Conservation (phyloP, 2,329 filamentous ascomycete genomes). For the Colletotrichum tofieldiae region DNA sequence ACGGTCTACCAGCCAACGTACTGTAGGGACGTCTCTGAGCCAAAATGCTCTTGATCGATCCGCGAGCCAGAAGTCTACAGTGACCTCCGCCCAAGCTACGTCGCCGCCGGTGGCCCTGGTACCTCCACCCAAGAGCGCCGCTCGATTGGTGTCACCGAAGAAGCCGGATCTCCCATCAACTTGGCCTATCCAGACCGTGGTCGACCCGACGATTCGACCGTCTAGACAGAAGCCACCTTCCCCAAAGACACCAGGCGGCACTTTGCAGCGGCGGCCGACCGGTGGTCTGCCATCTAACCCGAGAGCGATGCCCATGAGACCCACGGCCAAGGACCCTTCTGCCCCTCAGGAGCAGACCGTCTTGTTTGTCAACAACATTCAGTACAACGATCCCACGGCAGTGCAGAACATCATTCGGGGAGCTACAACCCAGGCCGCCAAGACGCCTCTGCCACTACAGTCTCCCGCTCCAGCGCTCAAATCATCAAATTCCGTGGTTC, state of each 20-base stretch:
- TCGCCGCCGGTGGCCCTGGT: conserved; percentile 5
- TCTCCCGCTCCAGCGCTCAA: conserved; percentile 40
- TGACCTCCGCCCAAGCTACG: background rate
- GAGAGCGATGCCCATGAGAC: conserved; percentile 54
- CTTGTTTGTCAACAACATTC: conserved; percentile 70
- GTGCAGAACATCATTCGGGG: conserved; percentile 66
- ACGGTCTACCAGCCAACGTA: conserved; percentile 23
- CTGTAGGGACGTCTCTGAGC: conserved; percentile 1
- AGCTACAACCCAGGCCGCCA: conserved; percentile 53
- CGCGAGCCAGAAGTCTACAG: conserved; percentile 26
- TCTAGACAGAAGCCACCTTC: conserved; percentile 50
- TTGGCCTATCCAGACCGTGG: conserved; percentile 51
- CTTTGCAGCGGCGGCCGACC: conserved; percentile 60
- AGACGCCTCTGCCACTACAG: conserved; percentile 34
- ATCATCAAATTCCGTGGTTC: conserved; percentile 61
- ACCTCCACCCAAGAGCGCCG: conserved; percentile 28
- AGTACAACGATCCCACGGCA: conserved; percentile 66
- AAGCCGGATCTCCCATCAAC: conserved; percentile 32
- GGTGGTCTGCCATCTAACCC: conserved; percentile 65
- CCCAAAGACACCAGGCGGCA: conserved; percentile 47
- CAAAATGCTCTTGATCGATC: conserved; percentile 25
- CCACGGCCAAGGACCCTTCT: conserved; percentile 48
- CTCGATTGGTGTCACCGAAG: conserved; percentile 28
- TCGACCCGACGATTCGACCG: conserved; percentile 51
- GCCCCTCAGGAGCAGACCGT: conserved; percentile 61